Base-by-base conservation (phyloP, 2,329 filamentous ascomycete genomes). In the Helotiales sp. region DNA sequence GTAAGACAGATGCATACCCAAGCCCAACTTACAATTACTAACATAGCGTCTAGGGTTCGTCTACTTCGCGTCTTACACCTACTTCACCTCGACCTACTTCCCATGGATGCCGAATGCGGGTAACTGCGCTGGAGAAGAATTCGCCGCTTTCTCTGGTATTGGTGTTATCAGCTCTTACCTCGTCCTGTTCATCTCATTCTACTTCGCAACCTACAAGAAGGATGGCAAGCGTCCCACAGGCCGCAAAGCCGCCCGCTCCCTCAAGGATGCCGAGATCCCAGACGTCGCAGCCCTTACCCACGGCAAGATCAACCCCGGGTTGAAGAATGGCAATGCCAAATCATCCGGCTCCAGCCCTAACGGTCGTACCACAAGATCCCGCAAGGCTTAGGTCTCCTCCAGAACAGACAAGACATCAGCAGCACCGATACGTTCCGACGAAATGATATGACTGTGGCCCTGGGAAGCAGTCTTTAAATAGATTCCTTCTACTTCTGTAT, bases 21-120 rank as follows among this genome's bases (percentile, higher is more conserved):
- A 1, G 24, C 30, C 13, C 28, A 24, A 13, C 24, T 64, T 65
- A 64, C 69, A 68, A 60, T 45, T 65, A 43, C 67, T 72, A 37
- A 73, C 58, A n/a, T 66, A 79, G n/a, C 20, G 69, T 93, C 10
- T 70, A 95, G 92, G 93, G 76, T 98, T 98, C 80, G 93, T 98
- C 80, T 98, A 98, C 89, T 98, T 97, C 78, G 95, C 94, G 61
- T 96, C 95, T n/a, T 98, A 95, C 87, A 97, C 94, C 75, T 98
- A 98, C 87, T 97, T 97, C 86, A 89, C 91, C 74, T 94, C 91
- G 75, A 91, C 90, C 75, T 97, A 97, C 88, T 97, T 91, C 84
- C 87, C 85, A 54, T 91, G 87, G 85, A 84, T 96, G 79, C 95
- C 95, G 72, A 97, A 93, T 79, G 82, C 85, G 70, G 95, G 95